phyloP scores from a whole-genome alignment of 192 early-diverging fungal genomes.

The Podila epicladia region DNA sequence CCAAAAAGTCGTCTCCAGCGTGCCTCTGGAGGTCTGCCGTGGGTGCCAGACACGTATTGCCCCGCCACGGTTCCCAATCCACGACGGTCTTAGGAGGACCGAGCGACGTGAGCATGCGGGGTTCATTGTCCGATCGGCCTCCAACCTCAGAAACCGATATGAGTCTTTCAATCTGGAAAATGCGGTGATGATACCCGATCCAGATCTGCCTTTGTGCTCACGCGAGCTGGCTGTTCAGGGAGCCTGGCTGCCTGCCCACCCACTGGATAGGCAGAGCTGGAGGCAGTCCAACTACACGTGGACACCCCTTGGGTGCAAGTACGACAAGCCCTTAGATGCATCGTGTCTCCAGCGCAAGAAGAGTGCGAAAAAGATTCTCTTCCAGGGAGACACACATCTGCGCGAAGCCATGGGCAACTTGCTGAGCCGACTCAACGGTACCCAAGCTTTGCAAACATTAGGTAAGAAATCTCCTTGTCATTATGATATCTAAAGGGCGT shows the following conservation, averaged over 20 bases:
- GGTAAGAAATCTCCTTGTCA: background rate
- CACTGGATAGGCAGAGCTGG: slow-evolving; percentile 30
- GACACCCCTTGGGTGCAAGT: slow-evolving; percentile 33
- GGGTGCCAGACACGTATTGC: slow-evolving; percentile 23
- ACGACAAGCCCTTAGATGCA: slow-evolving; percentile 13
- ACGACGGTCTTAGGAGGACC: background rate
- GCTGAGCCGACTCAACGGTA: slow-evolving; percentile 13
- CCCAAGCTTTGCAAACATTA: slow-evolving; percentile 3
- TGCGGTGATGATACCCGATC: background rate
- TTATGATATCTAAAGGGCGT: background rate
- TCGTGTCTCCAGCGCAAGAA: slow-evolving; percentile 16
- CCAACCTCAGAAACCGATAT: slow-evolving; percentile 4
- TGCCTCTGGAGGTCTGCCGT: slow-evolving; percentile 29
- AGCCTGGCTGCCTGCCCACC: slow-evolving; percentile 39
- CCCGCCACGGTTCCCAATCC: slow-evolving; percentile 8
- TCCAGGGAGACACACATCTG: slow-evolving; percentile 36
- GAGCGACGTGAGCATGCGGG: background rate
- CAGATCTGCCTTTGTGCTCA: slow-evolving; percentile 21
- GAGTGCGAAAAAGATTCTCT: slow-evolving; percentile 8
- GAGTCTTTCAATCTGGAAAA: background rate
- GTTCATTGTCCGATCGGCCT: background rate
- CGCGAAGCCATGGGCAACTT: slow-evolving; percentile 17
- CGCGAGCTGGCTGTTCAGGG: slow-evolving; percentile 20
- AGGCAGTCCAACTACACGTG: slow-evolving; percentile 35
- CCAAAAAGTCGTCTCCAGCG: slow-evolving; percentile 10